Conservation (phyloP, 768 basidiomycete genomes). For the Tylopilus sp. region DNA sequence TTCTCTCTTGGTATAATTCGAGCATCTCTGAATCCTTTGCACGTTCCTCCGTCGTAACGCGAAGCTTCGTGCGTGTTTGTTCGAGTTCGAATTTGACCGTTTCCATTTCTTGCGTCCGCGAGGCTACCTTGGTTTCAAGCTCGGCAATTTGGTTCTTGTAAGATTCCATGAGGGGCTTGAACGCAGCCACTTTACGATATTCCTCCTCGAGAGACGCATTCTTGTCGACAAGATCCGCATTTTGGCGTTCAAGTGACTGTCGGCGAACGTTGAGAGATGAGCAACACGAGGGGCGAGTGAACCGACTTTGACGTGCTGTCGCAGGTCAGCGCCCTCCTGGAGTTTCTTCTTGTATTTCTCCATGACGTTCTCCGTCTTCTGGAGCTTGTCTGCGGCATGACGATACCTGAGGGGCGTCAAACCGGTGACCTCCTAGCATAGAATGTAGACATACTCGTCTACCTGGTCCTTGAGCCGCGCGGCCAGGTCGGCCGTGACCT, state of each 20-base stretch:
- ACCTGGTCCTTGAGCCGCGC: conserved; percentile 85
- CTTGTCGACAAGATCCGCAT: conserved; percentile 86
- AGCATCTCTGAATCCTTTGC: conserved; percentile 79
- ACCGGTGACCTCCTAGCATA: not conserved
- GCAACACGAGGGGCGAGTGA: conserved; percentile 10
- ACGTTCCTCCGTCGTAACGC: conserved; percentile 65
- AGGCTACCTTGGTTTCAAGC: conserved; percentile 68
- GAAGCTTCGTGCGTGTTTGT: conserved; percentile 65
- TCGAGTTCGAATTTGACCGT: conserved; percentile 73
- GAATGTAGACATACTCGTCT: conserved; percentile 63
- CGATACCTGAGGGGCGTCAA: conserved; percentile 56
- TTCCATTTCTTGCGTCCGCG: conserved; percentile 68
- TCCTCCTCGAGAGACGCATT: conserved; percentile 93
- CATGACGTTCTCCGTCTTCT: conserved; percentile 96
- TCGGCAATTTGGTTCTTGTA: conserved; percentile 86
- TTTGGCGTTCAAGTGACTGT: conserved; percentile 89
- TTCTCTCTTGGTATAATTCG: conserved; percentile 86
- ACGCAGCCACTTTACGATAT: conserved; percentile 78
- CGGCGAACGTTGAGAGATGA: not conserved
- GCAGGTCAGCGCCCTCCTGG: conserved; percentile 87
- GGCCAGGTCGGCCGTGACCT: conserved; percentile 72
- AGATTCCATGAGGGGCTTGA: conserved; percentile 87
- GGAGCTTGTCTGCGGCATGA: conserved; percentile 86
- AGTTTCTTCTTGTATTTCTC: conserved; percentile 99
- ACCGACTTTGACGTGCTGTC: conserved; percentile 77